Conservation (phyloP, 495 filamentous ascomycete species). For the Hyaloscypha bicolor region DNA sequence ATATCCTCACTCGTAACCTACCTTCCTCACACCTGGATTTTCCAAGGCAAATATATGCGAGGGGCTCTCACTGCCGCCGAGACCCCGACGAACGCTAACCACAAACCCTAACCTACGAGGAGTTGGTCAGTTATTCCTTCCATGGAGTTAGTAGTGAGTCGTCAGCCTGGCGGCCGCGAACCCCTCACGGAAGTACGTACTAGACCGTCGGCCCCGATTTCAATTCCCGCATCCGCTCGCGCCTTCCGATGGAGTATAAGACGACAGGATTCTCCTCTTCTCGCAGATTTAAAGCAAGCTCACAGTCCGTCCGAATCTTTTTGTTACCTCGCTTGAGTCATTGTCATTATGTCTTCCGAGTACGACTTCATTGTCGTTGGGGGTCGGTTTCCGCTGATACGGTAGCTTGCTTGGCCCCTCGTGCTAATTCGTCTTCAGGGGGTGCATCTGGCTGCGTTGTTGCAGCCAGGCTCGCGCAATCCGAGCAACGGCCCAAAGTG, state of each 20-base stretch:
- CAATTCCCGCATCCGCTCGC: neutral
- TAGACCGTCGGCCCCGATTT: neutral
- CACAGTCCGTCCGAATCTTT: neutral
- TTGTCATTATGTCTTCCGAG: slow-evolving; percentile 4
- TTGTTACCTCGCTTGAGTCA: neutral
- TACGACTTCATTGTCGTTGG: slow-evolving; percentile 62
- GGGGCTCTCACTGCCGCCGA: no score
- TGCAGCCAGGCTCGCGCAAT: slow-evolving; percentile 49
- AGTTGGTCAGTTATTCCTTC: no score
- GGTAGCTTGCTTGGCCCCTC: neutral
- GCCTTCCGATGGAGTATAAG: neutral
- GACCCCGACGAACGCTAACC: no score
- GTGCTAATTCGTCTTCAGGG: slow-evolving; percentile 37
- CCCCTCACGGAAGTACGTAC: neutral
- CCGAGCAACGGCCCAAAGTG: slow-evolving; percentile 46
- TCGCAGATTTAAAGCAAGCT: neutral
- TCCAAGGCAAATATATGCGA: no score
- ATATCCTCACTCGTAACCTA: no score
- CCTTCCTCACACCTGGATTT: no score
- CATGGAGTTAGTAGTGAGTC: no score
- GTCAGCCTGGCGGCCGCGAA: neutral
- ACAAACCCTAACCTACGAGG: no score
- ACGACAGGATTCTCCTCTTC: neutral
- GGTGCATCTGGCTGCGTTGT: slow-evolving; percentile 58
- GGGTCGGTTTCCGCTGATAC: slow-evolving; percentile 37